Evolutionary conservation across 805 yeast species (phyloP), one percentile per base, ranked within the genome.

Genomic region (Geotrichum ghanense): DNA sequence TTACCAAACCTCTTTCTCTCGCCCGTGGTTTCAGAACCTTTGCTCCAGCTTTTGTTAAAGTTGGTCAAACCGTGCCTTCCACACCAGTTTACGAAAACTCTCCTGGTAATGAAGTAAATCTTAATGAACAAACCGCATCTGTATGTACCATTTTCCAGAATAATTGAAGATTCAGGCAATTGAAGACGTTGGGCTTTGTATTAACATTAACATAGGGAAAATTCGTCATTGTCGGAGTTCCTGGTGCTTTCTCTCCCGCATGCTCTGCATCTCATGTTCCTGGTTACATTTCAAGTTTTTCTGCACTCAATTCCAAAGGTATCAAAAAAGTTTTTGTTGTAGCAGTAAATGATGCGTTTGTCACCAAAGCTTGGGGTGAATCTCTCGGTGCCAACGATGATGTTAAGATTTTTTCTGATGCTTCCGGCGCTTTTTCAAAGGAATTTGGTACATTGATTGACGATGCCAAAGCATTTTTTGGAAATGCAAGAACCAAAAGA

Each of bases 321-420:
- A 71, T 76, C 65, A 56, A 66, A 22, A 65, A 76, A 42, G 63
- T 87, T 45, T 78, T 72, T 56, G 76, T 88, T 40, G 76, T 88
- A 27, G 73, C 92, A 17, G 95, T 85, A 43, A 88, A 88, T 64
- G 96, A 88, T 61, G 75, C 92, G 2, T 88, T 88, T 63, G 95
- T 87, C 44, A 76, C 80, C 58, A 74, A 76, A 55, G 89, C 92
- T 0, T 88, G 95, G 95, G 77, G 75, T 41, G 74, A 78, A 47
- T 57, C 48, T 1, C 50, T 67, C 27, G 47, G 45, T 17, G 48
- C 46, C 12, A 49, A 51, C 24, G 44, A 45, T 17, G 64, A 67
- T 46, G 65, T 81, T 46, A 71, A 74, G 47, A 75, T 83, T 61
- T 70, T 87, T 53, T 86, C 95, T 39, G 96, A 88, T 63, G 81